phyloP scores from a whole-genome alignment of 2,329 filamentous ascomycete species.

The Phialophora chinensis region DNA sequence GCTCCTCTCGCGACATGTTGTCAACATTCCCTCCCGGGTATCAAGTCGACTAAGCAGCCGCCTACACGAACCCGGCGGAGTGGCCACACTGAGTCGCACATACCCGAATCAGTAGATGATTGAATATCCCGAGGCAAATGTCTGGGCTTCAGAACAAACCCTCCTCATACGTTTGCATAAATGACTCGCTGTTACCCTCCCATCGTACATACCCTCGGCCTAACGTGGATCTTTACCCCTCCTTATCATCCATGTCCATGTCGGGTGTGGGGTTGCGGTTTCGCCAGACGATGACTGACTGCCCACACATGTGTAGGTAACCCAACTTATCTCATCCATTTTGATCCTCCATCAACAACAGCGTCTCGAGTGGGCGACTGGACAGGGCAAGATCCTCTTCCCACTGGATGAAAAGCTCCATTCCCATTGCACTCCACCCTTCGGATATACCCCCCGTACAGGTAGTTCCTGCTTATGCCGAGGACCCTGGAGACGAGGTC shows the following conservation, averaged over 20 bases:
- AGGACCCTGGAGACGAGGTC: not conserved
- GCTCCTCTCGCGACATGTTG: too few species aligned
- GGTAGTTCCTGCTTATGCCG: not conserved
- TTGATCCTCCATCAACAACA: not conserved
- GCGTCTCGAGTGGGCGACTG: not conserved
- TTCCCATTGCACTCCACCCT: not conserved
- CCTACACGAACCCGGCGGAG: not conserved
- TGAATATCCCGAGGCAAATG: not conserved
- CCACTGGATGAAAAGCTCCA: too few species aligned
- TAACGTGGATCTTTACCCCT: not conserved
- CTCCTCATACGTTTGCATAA: not conserved
- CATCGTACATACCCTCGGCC: not conserved
- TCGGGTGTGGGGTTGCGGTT: not conserved
- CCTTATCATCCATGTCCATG: not conserved
- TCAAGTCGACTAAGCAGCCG: not conserved
- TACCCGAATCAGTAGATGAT: not conserved
- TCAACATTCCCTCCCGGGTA: not conserved
- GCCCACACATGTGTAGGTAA: not conserved
- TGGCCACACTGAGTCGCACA: not conserved
- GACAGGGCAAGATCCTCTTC: not conserved
- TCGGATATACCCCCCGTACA: not conserved
- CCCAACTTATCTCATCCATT: not conserved
- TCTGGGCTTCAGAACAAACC: not conserved
- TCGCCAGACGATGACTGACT: not conserved
- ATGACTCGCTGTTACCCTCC: not conserved